Base-by-base conservation (phyloP, 176 grass and related monocot genomes). In the Cocos nucifera region DNA sequence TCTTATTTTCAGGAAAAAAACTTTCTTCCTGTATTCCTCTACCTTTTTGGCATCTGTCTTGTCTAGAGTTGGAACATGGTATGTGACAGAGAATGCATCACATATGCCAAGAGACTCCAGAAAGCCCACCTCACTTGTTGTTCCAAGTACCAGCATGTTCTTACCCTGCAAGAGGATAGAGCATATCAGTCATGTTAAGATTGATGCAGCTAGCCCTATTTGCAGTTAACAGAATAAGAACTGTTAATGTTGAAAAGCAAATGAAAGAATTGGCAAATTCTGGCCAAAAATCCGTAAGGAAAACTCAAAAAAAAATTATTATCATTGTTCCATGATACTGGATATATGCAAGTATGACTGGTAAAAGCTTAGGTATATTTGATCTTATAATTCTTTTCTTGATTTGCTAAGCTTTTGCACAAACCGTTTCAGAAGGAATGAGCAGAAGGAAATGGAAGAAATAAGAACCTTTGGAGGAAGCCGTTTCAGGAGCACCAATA, bases 21-120 rank as follows among this genome's bases (percentile, higher is more conserved):
- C 10, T 30, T 61, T 19, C 58, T 18, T 39, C 9, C 17, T 7
- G 18, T 61, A 21, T 23, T 14, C 64, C 65, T 22, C 9, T 56
- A 98, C 93, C 93, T 98, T 98, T 58, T 73, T 85, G 22, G 93
- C 87, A 78, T 98, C 93, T 29, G 77, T 84, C 62, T 81, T 79
- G 69, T 87, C 72, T 52, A 98, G 67, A 77, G 80, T 98, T 17
- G 93, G 93, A 19, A 98, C 93, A 78, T 88, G 76, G 71, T 98
- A 92, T 20, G 88, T 71, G 50, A 98, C 84, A 10, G 93, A 87
- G 68, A 98, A 98, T 62, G 86, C 81, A 68, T 92, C 93, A 59
- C 78, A 85, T 73, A 92, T 92, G 51, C 93, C 93, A 86, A 98
- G 66, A 44, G 87, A 89, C 54, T 98, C 93, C 51, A 98, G 60